Base-by-base conservation (phyloP, 129 eudicot genomes). In the Artemisia argyi region DNA sequence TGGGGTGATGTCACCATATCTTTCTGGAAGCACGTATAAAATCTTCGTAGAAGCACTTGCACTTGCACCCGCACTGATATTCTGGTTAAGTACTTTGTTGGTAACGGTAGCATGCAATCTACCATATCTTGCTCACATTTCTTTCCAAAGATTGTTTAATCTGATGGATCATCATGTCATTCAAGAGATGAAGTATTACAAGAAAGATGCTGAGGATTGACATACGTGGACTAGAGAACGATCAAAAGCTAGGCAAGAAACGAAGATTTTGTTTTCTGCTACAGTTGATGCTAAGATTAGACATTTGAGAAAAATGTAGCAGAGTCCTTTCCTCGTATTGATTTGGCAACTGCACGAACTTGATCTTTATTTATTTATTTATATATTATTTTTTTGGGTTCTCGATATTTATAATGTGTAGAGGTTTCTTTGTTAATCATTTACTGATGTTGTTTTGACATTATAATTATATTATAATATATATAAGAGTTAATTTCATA, bases 141-240 rank as follows among this genome's bases (percentile, higher is more conserved):
- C 96, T 0, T 95, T 84, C 77, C 99, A 90, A 77, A 80, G 99
- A 63, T 82, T 83, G 3, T 82, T 90, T 60, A 88, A 91, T 69
- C 99, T 97, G 0, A 80, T 90, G 91, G 99, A 95, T 73, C 99
- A 95, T 76, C 99, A 95, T 17, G 73, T 95, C 7, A 95, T 95
- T 66, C 99, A 95, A 88, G 97, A 95, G 65, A 95, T 95, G 61
- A 95, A 90, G 65, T 90, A 88, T 82, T 90, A 86, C 11, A 86
- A 72, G 79, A 90, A 86, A 76, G 96, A 95, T 22, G 75, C 86
- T 20, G 89, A 84, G 73, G 97, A 95, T 75, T 83, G 81, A 18
- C 80, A 57, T 50, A 95, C 90, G 96, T 95, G 97, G 99, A 76
- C 68, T 7, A 68, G 85, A 24, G 99, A 95, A 62, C 66, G 83